phyloP scores from a whole-genome alignment of 2,329 filamentous ascomycete genomes.

The Rhinocladiella similis region DNA sequence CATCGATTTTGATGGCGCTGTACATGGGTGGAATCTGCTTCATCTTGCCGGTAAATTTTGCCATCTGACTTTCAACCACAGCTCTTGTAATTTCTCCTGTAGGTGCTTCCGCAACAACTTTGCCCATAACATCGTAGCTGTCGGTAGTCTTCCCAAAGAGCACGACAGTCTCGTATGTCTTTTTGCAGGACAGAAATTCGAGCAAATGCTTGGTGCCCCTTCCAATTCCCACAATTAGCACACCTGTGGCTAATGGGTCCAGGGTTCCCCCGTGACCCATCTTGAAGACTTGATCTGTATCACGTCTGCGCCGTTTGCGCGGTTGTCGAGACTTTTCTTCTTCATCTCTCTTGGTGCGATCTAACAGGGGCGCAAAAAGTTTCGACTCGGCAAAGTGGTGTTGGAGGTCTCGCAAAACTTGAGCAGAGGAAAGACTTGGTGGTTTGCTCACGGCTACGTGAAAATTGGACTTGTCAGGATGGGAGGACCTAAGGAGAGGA shows the following conservation, averaged over 20 bases:
- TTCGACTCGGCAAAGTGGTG: slow-evolving; percentile 76
- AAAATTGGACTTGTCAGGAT: slow-evolving; percentile 6
- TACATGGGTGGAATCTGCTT: slow-evolving; percentile 91
- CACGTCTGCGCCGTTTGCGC: slow-evolving; percentile 53
- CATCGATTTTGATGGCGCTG: slow-evolving; percentile 88
- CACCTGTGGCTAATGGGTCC: slow-evolving; percentile 89
- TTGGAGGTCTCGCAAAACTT: slow-evolving; percentile 87
- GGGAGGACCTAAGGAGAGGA: slow-evolving; percentile 26
- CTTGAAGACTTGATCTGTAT: slow-evolving; percentile 72
- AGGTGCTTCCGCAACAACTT: slow-evolving; percentile 69
- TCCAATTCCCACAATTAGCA: slow-evolving; percentile 85
- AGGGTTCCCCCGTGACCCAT: slow-evolving; percentile 95
- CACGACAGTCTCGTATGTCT: slow-evolving; percentile 86
- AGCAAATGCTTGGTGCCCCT: slow-evolving; percentile 80
- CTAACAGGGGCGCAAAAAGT: slow-evolving; percentile 77
- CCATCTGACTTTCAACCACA: slow-evolving; percentile 73
- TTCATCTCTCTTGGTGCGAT: slow-evolving; percentile 46
- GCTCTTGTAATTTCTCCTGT: slow-evolving; percentile 74
- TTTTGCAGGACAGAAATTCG: slow-evolving; percentile 82
- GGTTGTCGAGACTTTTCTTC: slow-evolving; percentile 18
- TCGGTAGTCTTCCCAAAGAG: slow-evolving; percentile 92
- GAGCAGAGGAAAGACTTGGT: slow-evolving; percentile 79
- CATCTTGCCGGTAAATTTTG: slow-evolving; percentile 75
- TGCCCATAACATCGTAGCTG: slow-evolving; percentile 84
- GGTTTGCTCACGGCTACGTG: slow-evolving; percentile 86